A percentile compares a stretch with the other conserved stretches of the same genome.
Conservation (phyloP, 2,329 filamentous ascomycete species). For the Arthrobotrys sinensis region DNA sequence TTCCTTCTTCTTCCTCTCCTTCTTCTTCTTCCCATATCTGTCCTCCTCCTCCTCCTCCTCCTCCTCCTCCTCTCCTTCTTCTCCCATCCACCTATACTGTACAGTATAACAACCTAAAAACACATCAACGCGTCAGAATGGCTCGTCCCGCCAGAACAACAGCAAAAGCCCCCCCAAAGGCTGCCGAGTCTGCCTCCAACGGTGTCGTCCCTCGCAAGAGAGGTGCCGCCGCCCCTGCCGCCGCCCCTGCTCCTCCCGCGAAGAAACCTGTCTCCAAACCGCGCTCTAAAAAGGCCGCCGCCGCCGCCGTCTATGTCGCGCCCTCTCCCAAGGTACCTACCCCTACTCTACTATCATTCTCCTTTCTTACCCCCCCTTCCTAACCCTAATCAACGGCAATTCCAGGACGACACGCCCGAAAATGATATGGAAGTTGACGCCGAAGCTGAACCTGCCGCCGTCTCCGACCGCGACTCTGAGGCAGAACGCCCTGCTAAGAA, state of each 20-base stretch:
- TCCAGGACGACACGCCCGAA: constrained; percentile 11
- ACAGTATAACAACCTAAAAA: too few species aligned
- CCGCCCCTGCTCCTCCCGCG: constrained; percentile 62
- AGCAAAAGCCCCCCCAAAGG: constrained; percentile 25
- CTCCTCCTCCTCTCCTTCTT: too few species aligned
- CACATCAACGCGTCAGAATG: constrained; percentile 20
- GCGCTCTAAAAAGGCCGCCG: constrained; percentile 58
- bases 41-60: too few species aligned
- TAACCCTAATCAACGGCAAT: background rate
- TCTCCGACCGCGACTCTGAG: constrained; percentile 56
- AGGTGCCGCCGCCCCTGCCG: constrained; percentile 55
- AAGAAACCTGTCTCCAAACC: constrained; percentile 63
- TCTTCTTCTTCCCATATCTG: too few species aligned
- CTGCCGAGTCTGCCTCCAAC: constrained; percentile 60
- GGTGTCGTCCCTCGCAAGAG: constrained; percentile 56
- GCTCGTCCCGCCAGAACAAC: constrained; percentile 17
- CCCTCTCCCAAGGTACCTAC: constrained; percentile 40
- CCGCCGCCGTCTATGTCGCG: constrained; percentile 20
- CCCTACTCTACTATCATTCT: background rate
- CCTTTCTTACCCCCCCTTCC: too few species aligned
- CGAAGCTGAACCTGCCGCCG: constrained; percentile 6
- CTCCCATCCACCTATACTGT: too few species aligned
- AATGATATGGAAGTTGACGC: constrained; percentile 22
- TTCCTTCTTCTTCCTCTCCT: too few species aligned
- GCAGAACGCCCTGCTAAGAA: constrained; percentile 65